Evolutionary conservation across 257 asterid genomes (phyloP).

Genomic region (Catharanthus roseus): DNA sequence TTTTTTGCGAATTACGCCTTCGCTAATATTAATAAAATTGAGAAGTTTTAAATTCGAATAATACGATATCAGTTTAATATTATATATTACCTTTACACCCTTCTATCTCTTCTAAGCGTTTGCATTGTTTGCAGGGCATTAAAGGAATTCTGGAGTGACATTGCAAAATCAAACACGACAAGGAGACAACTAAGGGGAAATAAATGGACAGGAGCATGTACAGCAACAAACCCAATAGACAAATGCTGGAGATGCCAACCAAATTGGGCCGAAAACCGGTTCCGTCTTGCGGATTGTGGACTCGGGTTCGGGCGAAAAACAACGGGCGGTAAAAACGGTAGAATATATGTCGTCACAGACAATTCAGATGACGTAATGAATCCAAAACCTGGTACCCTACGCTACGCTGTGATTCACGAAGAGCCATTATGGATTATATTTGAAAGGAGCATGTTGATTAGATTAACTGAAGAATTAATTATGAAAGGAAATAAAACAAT

Average conservation of each 20-base stretch:
- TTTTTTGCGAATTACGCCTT: no score
- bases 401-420: conserved; percentile 71
- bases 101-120: no score
- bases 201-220: conserved; percentile 40
- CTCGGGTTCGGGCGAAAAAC: conserved; percentile 65
- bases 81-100: no score
- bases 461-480: conserved; percentile 54
- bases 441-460: conserved; percentile 44
- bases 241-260: conserved; percentile 78
- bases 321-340: conserved; percentile 65
- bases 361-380: conserved; percentile 39
- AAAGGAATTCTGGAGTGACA: conserved; percentile 17
- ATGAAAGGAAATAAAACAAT: conserved; percentile 69
- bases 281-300: conserved; percentile 65
- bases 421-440: conserved; percentile 79
- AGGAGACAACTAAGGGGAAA: conserved; percentile 42
- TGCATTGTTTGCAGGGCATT: conserved; percentile 25
- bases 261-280: conserved; percentile 57
- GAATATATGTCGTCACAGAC: conserved; percentile 52
- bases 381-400: conserved; percentile 81
- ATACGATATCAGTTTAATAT: no score
- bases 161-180: conserved; percentile 20
- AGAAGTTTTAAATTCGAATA: no score
- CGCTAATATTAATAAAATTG: no score
- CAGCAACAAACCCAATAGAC: conserved; percentile 70